Conservation (phyloP, 768 basidiomycete species). For the Pleurotus cornucopiae region DNA sequence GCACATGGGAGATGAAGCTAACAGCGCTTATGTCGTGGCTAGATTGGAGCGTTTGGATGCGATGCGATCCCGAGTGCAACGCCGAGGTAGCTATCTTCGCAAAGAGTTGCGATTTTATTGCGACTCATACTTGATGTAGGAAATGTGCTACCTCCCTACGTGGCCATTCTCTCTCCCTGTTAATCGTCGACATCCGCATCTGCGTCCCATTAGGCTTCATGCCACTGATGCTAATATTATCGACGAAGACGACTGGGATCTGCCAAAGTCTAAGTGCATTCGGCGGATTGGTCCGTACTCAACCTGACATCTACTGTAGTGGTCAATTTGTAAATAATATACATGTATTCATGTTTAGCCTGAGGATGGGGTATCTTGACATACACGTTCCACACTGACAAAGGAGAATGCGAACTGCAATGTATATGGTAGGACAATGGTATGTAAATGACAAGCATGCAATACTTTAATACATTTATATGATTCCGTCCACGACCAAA, state of each 20-base stretch:
- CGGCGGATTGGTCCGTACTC: slow-evolving; percentile 2
- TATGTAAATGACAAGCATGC: background rate
- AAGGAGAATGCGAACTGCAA: too few relatives aligned
- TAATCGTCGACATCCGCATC: background rate
- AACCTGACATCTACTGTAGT: background rate
- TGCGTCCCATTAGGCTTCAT: background rate
- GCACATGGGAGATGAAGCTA: background rate
- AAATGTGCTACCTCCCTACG: slow-evolving; percentile 1
- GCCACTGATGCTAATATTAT: background rate
- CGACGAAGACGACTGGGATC: background rate
- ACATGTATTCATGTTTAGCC: too few relatives aligned
- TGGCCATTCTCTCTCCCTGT: background rate
- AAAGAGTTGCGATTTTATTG: background rate
- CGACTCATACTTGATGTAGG: background rate
- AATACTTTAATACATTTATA: background rate
- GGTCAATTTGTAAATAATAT: background rate
- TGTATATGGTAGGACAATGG: too few relatives aligned
- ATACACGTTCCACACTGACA: too few relatives aligned
- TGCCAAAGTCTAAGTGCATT: slow-evolving; percentile 1
- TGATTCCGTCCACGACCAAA: background rate
- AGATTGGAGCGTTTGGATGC: background rate
- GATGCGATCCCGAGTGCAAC: background rate
- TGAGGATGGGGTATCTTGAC: too few relatives aligned
- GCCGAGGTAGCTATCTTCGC: background rate
- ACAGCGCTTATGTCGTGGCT: slow-evolving; percentile 1